Evolutionary conservation across 2,329 filamentous ascomycete genomes (phyloP), one percentile per base, ranked within the genome.

Genomic region (Epichloe amarillans): DNA sequence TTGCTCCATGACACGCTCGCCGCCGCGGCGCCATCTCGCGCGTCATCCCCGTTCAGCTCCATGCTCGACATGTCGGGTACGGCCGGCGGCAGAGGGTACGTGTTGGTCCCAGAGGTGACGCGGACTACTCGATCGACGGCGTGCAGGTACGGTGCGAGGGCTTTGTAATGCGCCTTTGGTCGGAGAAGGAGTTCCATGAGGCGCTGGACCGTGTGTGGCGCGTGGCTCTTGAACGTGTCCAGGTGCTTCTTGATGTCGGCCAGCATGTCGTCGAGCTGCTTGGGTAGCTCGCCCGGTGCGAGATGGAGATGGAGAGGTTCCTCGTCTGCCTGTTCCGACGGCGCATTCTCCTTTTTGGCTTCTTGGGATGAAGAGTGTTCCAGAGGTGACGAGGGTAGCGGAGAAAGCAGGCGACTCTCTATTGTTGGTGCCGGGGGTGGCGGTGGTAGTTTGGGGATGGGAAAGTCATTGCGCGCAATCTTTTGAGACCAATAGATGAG

Each of bases 151-250:
- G 89, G 78, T 1, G 87, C 81, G 3, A 97, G 76, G 49, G 82
- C 85, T 54, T 79, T 81, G 71, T 97, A 96, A 67, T 95, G 86
- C 50, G 76, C 75, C 53, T 74, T 83, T 1, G 93, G 93, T 26
- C 75, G 69, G 37, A 95, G 73, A 4, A 95, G 72, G 33, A 97
- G 82, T 72, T 98, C 93, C 21, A 89, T 82, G 21, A 98, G 77
- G 39, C 93, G 85, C 69, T 98, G 93, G 54, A 96, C 79, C 3
- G 93, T 97, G 65, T 97, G 88, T 0, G 93, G 93, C 1, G 93
- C 91, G 58, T 86, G 79, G 3, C 73, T 71, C 21, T 78, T 64
- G 66, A 98, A 98, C 57, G 77, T 78, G 3, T 72, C 73, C 47
- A 95, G 72, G 15, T 83, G 81, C 5, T 67, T 66, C 39, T 69